These are phyloP conservation scores for Diversispora epigaea DNA, from an alignment of 192 early-diverging fungal species.

Conservation along the genomic window DNA sequence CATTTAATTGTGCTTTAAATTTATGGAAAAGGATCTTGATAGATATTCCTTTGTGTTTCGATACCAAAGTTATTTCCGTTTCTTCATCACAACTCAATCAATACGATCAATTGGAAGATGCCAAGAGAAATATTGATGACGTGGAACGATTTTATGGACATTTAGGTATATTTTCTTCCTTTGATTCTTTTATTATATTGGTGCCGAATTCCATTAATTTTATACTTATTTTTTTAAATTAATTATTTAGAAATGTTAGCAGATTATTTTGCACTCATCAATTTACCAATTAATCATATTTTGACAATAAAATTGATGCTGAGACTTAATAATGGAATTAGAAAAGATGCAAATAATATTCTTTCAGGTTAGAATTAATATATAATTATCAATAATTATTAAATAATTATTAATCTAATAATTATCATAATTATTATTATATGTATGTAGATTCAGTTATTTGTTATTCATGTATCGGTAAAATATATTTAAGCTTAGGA, in stretches of 20 bases:
- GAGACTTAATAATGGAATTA: conserved; percentile 53
- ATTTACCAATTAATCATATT: conserved; percentile 57
- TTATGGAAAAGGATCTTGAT: conserved; percentile 60
- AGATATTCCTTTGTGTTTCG: conserved; percentile 39
- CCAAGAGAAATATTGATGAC: conserved; percentile 43
- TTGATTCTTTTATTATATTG: not conserved
- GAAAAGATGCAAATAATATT: conserved; percentile 31
- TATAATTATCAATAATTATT: not conserved
- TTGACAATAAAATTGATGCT: conserved; percentile 56
- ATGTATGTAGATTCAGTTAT: conserved; percentile 45
- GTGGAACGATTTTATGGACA: conserved; percentile 52
- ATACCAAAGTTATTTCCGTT: not conserved
- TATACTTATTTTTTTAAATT: not conserved
- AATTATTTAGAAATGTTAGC: conserved; percentile 47
- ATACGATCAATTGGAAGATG: conserved; percentile 33
- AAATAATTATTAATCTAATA: not conserved
- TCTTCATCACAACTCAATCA: not conserved
- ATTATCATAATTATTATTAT: not conserved
- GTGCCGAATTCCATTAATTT: not conserved
- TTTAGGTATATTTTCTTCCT: conserved; percentile 40
- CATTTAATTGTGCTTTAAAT: conserved; percentile 56
- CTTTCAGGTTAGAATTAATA: conserved; percentile 39
- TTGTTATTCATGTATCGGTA: conserved; percentile 51
- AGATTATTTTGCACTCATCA: conserved; percentile 60
- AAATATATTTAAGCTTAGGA: conserved; percentile 61